phyloP scores from a whole-genome alignment of 2,329 filamentous ascomycete species.

The Bipolaris bicolor region DNA sequence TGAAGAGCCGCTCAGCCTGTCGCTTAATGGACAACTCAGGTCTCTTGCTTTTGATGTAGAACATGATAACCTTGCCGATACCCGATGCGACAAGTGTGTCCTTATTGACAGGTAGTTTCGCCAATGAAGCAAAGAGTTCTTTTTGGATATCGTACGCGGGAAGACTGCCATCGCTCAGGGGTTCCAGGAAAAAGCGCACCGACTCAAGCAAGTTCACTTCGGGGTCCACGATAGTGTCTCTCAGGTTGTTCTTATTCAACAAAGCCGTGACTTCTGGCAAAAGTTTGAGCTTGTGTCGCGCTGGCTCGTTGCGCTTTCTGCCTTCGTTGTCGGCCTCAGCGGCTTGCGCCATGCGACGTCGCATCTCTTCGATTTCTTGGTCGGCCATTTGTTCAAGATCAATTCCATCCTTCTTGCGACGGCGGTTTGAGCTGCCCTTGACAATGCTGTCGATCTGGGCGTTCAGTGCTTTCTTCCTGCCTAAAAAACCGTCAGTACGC shows the following conservation, averaged over 20 bases:
- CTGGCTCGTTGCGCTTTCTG: conserved; percentile 78
- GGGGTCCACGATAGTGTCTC: conserved; percentile 84
- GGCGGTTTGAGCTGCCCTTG: conserved; percentile 77
- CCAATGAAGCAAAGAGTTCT: conserved; percentile 83
- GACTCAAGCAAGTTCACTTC: conserved; percentile 95
- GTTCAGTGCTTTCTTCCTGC: conserved; percentile 80
- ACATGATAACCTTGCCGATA: conserved; percentile 94
- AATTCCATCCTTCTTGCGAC: conserved; percentile 84
- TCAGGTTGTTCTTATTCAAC: conserved; percentile 86
- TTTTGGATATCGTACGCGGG: conserved; percentile 98
- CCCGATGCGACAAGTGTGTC: conserved; percentile 88
- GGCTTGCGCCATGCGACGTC: conserved; percentile 86
- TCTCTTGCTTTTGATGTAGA: conserved; percentile 95
- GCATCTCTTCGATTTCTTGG: conserved; percentile 85
- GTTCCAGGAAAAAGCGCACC: conserved; percentile 96
- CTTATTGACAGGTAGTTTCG: conserved; percentile 84
- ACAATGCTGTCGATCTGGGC: conserved; percentile 86
- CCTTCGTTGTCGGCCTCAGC: conserved; percentile 85
- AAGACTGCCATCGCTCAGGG: conserved; percentile 88
- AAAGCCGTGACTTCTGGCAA: conserved; percentile 88
- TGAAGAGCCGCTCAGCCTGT: conserved; percentile 88
- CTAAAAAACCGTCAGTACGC: conserved; percentile 45
- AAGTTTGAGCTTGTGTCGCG: conserved; percentile 90
- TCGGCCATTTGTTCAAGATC: conserved; percentile 91
- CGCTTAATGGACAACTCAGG: conserved; percentile 89